These are phyloP conservation scores for Voacanga thouarsii DNA, from an alignment of 257 asterid species.

Conservation along the genomic window DNA sequence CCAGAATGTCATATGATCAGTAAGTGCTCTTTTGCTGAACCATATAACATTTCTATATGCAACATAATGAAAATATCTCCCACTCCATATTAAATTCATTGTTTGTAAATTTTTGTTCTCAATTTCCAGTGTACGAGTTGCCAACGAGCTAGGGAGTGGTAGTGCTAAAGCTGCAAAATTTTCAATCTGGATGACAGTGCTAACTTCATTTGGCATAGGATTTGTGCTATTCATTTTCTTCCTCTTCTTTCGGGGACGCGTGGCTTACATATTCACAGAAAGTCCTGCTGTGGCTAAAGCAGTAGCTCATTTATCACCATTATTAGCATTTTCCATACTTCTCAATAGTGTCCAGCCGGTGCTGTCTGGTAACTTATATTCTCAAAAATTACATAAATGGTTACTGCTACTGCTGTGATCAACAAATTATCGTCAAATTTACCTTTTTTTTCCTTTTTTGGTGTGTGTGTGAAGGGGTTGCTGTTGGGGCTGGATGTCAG, in stretches of 20 bases:
- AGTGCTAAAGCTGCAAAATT: conserved; percentile 57
- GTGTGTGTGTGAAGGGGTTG: conserved; percentile 27
- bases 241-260: conserved; percentile 45
- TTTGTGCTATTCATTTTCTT: conserved; percentile 40
- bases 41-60: not conserved
- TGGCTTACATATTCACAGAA: conserved; percentile 60
- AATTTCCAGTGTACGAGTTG: conserved; percentile 50
- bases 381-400: not conserved
- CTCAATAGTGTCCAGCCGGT: conserved; percentile 64
- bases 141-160: conserved; percentile 80
- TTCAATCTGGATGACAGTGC: conserved; percentile 36
- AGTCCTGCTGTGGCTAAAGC: conserved; percentile 36
- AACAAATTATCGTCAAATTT: too few species aligned
- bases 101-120: too few species aligned
- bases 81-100: not conserved
- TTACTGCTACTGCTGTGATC: too few species aligned
- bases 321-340: conserved; percentile 63
- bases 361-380: conserved; percentile 47
- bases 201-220: conserved; percentile 50
- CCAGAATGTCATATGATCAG: too few species aligned
- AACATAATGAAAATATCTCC: too few species aligned
- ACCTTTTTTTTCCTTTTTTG: not conserved
- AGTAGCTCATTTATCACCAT: conserved; percentile 53
- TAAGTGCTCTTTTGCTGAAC: too few species aligned
- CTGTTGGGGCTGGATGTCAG: conserved; percentile 57